Evolutionary conservation across 2,329 filamentous ascomycete genomes (phyloP).

Genomic region (Colletotrichum musicola): DNA sequence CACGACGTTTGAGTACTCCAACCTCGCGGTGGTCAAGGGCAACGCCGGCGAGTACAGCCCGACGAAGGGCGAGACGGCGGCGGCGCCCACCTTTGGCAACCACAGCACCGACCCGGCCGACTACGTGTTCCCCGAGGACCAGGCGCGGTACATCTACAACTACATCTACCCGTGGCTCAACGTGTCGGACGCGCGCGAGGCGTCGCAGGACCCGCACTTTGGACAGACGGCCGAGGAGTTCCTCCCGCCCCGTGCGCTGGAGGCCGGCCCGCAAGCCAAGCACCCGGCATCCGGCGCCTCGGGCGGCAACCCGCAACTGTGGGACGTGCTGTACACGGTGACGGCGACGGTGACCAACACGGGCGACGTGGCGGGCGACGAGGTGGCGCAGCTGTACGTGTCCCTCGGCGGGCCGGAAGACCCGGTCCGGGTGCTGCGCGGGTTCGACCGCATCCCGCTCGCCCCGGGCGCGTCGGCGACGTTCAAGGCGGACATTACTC

Average conservation of each 20-base stretch:
- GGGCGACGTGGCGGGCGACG: conserved; percentile 73
- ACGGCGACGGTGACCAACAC: conserved; percentile 79
- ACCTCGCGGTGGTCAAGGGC: conserved; percentile 69
- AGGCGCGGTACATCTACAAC: conserved; percentile 63
- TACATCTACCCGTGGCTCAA: conserved; percentile 82
- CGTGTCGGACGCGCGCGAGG: conserved; percentile 66
- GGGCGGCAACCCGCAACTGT: conserved; percentile 75
- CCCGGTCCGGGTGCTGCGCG: conserved; percentile 75
- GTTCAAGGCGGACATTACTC: conserved; percentile 78
- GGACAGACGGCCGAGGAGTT: conserved; percentile 69
- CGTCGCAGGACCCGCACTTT: conserved; percentile 70
- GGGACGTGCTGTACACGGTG: conserved; percentile 77
- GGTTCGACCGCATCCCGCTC: conserved; percentile 84
- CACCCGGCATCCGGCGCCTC: conserved; percentile 64
- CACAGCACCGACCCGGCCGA: conserved; percentile 72
- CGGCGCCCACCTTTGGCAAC: conserved; percentile 75
- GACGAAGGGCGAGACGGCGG: conserved; percentile 70
- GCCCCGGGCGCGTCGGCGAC: conserved; percentile 74
- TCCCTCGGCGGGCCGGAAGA: conserved; percentile 84
- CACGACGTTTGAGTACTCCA: conserved; percentile 82
- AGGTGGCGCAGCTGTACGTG: conserved; percentile 83
- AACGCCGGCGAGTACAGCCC: conserved; percentile 67
- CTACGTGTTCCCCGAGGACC: conserved; percentile 74
- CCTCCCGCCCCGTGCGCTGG: conserved; percentile 69
- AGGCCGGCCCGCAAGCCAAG: conserved; percentile 69